A percentile compares a stretch with the other conserved stretches of the same genome.
Conservation (phyloP, 2,329 filamentous ascomycete species). For the Colletotrichum higginsianum region DNA sequence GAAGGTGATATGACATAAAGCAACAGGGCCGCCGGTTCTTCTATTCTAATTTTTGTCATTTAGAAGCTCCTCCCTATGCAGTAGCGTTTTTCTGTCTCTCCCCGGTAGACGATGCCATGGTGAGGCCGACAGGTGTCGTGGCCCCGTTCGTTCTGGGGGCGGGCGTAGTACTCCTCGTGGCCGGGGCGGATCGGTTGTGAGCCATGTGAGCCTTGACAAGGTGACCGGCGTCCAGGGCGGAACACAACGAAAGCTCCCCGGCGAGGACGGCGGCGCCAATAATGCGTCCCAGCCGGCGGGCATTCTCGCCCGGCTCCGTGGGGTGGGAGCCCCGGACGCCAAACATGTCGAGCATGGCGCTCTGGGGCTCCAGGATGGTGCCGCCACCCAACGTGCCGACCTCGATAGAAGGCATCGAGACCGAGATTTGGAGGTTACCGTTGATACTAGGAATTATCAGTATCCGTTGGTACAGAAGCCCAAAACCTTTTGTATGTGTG, state of each 20-base stretch:
- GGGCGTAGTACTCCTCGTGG: slow-evolving; percentile 66
- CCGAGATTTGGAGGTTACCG: slow-evolving; percentile 84
- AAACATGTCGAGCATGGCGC: slow-evolving; percentile 95
- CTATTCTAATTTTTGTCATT: not conserved
- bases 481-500: slow-evolving; percentile 41
- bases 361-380: slow-evolving; percentile 95
- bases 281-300: slow-evolving; percentile 89
- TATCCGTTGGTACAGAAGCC: slow-evolving; percentile 71
- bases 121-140: not conserved
- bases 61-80: not conserved
- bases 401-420: slow-evolving; percentile 98
- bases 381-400: slow-evolving; percentile 97
- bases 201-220: slow-evolving; percentile 95
- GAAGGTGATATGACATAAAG: not conserved
- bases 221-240: slow-evolving; percentile 92
- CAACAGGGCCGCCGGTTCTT: not conserved
- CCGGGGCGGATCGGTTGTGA: slow-evolving; percentile 87
- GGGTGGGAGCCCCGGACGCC: slow-evolving; percentile 93
- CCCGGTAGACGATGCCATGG: not conserved
- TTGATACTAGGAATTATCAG: no score
- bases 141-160: not conserved
- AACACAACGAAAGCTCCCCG: slow-evolving; percentile 92
- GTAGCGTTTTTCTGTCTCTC: not conserved
- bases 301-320: slow-evolving; percentile 91
- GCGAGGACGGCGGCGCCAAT: slow-evolving; percentile 91